phyloP scores from a whole-genome alignment of 371 early-diverging fungal species.

The Rhizopus microsporus region DNA sequence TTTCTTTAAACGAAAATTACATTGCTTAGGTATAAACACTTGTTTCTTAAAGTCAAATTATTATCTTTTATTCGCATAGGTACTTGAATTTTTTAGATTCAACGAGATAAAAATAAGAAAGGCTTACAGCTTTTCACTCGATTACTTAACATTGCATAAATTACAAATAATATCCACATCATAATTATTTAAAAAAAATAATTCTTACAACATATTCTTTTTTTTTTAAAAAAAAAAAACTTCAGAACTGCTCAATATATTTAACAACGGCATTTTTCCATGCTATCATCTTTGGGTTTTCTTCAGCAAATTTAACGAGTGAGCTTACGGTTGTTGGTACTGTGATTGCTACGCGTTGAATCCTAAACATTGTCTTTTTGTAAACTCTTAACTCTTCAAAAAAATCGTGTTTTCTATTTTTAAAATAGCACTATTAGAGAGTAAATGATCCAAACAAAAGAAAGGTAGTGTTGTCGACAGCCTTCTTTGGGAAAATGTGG shows the following conservation, averaged over 20 bases:
- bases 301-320: conserved; percentile 6
- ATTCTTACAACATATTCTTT: too few relatives aligned
- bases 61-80: neutral
- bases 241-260: conserved; percentile 10
- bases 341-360: conserved; percentile 5
- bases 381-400: conserved; percentile 7
- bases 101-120: conserved; percentile 6
- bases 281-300: conserved; percentile 8
- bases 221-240: conserved; percentile 5
- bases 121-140: too few relatives aligned
- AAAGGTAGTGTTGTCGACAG: conserved; percentile 1
- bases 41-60: too few relatives aligned
- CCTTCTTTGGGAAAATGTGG: too few relatives aligned
- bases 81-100: conserved; percentile 7
- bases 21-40: conserved; percentile 6
- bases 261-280: conserved; percentile 9
- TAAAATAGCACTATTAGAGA: conserved; percentile 7
- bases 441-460: conserved; percentile 3
- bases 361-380: conserved; percentile 8
- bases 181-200: too few relatives aligned
- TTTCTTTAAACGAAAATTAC: conserved; percentile 2
- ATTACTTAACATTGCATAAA: too few relatives aligned
- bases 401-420: conserved; percentile 8
- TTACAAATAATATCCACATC: conserved; percentile 8
- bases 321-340: conserved; percentile 7